Evolutionary conservation across 2,329 filamentous ascomycete genomes (phyloP).

Genomic region (Ophiostoma triangulosporum): DNA sequence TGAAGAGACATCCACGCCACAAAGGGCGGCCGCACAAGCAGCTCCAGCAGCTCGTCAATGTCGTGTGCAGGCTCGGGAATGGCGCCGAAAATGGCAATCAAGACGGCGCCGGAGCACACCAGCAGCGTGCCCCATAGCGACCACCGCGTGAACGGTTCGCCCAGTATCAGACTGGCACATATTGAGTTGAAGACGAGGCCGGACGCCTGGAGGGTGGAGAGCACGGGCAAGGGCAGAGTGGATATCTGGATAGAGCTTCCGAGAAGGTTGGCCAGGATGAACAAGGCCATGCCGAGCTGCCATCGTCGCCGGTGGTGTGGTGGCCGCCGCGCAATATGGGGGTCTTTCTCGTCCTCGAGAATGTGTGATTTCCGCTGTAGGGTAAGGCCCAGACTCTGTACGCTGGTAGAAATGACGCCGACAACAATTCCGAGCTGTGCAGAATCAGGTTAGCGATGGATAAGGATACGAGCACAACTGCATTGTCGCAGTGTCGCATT

Average conservation of each 20-base stretch:
- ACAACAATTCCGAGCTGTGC: constrained; percentile 77
- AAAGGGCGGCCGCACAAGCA: constrained; percentile 64
- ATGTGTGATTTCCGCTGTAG: constrained; percentile 97
- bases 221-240: constrained; percentile 80
- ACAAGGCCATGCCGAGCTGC: constrained; percentile 97
- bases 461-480: too few species aligned
- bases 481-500: not conserved
- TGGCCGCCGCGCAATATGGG: constrained; percentile 64
- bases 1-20: constrained; percentile 82
- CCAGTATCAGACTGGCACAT: constrained; percentile 83
- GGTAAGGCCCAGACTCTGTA: constrained; percentile 89
- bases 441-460: not conserved
- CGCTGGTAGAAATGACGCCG: constrained; percentile 81
- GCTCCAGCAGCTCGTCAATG: constrained; percentile 62
- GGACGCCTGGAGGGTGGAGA: constrained; percentile 90
- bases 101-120: constrained; percentile 72
- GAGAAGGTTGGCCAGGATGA: constrained; percentile 84
- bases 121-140: constrained; percentile 83
- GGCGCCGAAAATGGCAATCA: constrained; percentile 89
- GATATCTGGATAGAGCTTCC: constrained; percentile 97
- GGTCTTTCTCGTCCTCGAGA: constrained; percentile 85
- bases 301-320: constrained; percentile 84
- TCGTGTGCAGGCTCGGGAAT: constrained; percentile 87
- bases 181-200: constrained; percentile 98
- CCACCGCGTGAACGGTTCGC: constrained; percentile 87